Percentiles rank a stretch among this genome's conserved stretches.
These are phyloP conservation scores for Cucurbita maxima DNA, from an alignment of 306 rosid species.

Conservation along the genomic window DNA sequence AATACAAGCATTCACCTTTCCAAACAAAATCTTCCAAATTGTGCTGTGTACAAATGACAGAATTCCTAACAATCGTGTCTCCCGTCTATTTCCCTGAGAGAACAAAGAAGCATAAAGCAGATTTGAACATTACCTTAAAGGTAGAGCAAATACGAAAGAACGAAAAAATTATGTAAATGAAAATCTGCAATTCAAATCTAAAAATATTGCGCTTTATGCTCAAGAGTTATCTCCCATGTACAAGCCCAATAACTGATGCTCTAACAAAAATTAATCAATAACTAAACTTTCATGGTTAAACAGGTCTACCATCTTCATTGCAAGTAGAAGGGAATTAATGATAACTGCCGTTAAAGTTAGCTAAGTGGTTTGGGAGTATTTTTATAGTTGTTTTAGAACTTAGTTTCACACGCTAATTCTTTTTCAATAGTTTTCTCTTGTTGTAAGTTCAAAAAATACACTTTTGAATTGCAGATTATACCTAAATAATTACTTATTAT, in stretches of 20 bases:
- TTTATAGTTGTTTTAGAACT: not conserved
- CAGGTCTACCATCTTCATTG: not conserved
- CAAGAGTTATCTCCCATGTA: not conserved
- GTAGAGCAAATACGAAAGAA: not conserved
- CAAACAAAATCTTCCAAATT: slow-evolving; percentile 93
- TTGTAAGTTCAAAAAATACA: not conserved
- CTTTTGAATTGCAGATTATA: not conserved
- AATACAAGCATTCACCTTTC: slow-evolving; percentile 49
- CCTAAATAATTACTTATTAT: not conserved
- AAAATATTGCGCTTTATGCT: not conserved
- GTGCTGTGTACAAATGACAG: slow-evolving; percentile 95
- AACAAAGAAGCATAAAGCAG: slow-evolving; percentile 11
- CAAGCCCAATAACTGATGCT: not conserved
- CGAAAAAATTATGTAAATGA: not conserved
- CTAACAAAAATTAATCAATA: not conserved
- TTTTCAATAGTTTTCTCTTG: not conserved
- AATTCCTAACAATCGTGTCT: slow-evolving; percentile 76
- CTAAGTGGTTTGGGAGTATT: not conserved
- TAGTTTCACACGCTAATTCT: not conserved
- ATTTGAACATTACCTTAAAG: not conserved
- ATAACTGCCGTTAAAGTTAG: not conserved
- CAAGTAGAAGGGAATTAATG: not conserved
- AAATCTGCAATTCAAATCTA: not conserved
- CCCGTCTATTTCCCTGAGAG: slow-evolving; percentile 89
- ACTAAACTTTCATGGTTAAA: not conserved